phyloP scores from a whole-genome alignment of 1,284 basidiomycete species.

The Melampsora americana region DNA sequence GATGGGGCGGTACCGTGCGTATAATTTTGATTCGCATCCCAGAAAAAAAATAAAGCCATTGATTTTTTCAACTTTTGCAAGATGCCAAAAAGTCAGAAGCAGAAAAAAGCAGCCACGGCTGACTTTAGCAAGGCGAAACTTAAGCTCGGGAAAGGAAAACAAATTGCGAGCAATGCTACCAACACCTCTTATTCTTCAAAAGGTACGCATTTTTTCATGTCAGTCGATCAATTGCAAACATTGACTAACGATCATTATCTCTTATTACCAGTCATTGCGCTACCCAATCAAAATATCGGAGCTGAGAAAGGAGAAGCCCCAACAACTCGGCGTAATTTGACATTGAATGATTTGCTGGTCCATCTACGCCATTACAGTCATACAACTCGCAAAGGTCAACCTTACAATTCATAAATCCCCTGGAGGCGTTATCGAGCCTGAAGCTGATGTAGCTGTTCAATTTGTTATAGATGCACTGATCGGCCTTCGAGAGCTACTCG shows the following conservation, averaged over 20 bases:
- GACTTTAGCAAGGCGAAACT: conserved; percentile 91
- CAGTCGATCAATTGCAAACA: background rate
- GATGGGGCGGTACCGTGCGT: no score
- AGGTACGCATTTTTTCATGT: conserved; percentile 9
- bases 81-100: conserved; percentile 83
- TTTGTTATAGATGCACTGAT: conserved; percentile 67
- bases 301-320: conserved; percentile 60
- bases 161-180: conserved; percentile 74
- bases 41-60: no score
- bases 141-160: conserved; percentile 93
- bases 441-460: background rate
- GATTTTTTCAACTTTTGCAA: background rate
- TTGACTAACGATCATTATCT: conserved; percentile 44
- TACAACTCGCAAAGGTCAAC: conserved; percentile 66
- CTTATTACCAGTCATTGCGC: conserved; percentile 68
- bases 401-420: background rate
- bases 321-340: conserved; percentile 71
- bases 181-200: conserved; percentile 76
- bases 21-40: no score
- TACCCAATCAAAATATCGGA: conserved; percentile 78
- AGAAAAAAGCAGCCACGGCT: conserved; percentile 78
- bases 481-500: conserved; percentile 75
- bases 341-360: conserved; percentile 71
- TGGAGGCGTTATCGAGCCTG: background rate
- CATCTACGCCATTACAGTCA: conserved; percentile 81